Evolutionary conservation across 495 filamentous ascomycete species (phyloP).

Genomic region (Bacidia gigantensis): DNA sequence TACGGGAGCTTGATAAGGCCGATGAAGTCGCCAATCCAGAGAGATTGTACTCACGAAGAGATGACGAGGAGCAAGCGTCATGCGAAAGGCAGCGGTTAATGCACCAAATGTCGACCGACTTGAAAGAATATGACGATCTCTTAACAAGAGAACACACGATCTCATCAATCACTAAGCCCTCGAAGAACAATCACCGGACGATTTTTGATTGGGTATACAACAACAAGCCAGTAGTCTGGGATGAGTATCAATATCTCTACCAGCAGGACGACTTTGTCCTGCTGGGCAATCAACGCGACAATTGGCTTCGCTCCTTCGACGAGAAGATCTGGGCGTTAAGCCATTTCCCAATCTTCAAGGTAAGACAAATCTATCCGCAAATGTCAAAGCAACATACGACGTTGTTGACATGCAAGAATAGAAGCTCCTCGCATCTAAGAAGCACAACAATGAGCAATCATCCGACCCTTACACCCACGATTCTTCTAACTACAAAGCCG

Average conservation of each 20-base stretch:
- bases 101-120: neutral
- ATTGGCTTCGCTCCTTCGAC: conserved; percentile 2
- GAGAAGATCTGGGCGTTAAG: neutral
- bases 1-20: neutral
- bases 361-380: neutral
- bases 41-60: neutral
- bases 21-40: neutral
- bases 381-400: neutral
- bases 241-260: conserved; percentile 4
- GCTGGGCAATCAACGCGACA: neutral
- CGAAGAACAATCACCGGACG: neutral
- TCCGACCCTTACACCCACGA: neutral
- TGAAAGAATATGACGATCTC: conserved; percentile 5
- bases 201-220: conserved; percentile 2
- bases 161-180: neutral
- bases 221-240: conserved; percentile 1
- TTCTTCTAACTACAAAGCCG: neutral
- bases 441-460: neutral
- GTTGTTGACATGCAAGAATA: neutral
- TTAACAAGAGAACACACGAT: neutral
- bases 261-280: conserved; percentile 2
- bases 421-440: neutral
- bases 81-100: neutral
- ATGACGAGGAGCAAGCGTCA: neutral
- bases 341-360: neutral